Percentiles rank a stretch among this genome's conserved stretches.
These are phyloP conservation scores for Phoenix roebelenii DNA, from an alignment of 176 grass and related monocot genomes.

Conservation along the genomic window DNA sequence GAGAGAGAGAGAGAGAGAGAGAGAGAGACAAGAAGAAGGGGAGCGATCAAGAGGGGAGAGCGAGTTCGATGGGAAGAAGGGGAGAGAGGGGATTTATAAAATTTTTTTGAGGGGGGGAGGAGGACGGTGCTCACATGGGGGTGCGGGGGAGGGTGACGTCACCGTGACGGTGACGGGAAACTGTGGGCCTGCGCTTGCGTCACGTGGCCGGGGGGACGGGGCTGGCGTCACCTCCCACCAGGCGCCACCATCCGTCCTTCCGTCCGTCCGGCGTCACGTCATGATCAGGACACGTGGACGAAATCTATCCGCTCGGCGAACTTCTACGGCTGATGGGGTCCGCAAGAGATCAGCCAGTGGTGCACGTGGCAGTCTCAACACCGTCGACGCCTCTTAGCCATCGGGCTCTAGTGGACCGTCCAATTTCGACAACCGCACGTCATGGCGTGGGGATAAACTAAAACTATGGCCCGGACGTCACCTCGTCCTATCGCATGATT, in stretches of 20 bases:
- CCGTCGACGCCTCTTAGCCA: conserved; percentile 27
- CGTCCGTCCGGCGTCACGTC: not conserved
- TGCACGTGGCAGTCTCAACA: conserved; percentile 17
- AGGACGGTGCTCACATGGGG: conserved; percentile 35
- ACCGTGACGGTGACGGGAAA: conserved; percentile 17
- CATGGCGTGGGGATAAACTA: no score
- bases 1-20: no score
- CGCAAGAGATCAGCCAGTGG: not conserved
- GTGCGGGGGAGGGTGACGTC: conserved; percentile 44
- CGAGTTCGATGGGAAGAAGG: no score
- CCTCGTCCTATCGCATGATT: no score
- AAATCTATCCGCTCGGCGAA: not conserved
- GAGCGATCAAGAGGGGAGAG: no score
- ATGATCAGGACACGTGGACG: conserved; percentile 5
- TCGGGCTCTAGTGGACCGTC: conserved; percentile 23
- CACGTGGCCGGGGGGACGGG: conserved; percentile 22
- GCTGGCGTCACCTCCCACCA: conserved; percentile 12
- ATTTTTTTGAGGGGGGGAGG: conserved; percentile 1
- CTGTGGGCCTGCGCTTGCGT: conserved; percentile 36
- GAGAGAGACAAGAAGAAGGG: no score
- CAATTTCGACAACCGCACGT: conserved; percentile 5
- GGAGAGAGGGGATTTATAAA: not conserved
- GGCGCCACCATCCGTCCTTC: not conserved
- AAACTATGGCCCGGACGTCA: no score
- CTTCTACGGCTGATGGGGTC: not conserved